Percentiles rank a stretch among this genome's conserved stretches.
phyloP scores from a whole-genome alignment of 2,329 filamentous ascomycete genomes.

The Talaromyces albobiverticillius region DNA sequence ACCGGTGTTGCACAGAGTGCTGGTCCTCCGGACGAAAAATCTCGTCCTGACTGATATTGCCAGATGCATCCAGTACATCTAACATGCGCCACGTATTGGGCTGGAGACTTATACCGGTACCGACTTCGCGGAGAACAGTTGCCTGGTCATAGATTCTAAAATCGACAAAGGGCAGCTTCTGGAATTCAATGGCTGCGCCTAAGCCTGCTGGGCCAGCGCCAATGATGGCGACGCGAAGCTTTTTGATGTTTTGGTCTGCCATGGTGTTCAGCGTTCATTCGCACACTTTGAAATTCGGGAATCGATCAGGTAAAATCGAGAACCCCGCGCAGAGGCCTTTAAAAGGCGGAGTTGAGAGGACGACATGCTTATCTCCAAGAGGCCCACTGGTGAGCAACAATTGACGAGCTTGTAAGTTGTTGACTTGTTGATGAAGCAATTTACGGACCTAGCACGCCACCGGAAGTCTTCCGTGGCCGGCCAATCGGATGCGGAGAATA shows the following conservation, averaged over 20 bases:
- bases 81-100: conserved; percentile 14
- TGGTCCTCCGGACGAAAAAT: neutral
- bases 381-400: no score
- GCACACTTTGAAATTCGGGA: no score
- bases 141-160: conserved; percentile 9
- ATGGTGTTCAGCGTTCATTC: neutral
- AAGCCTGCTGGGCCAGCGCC: conserved; percentile 7
- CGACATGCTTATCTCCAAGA: conserved; percentile 3
- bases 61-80: conserved; percentile 9
- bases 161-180: conserved; percentile 6
- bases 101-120: conserved; percentile 15
- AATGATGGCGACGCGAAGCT: conserved; percentile 7
- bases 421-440: conserved; percentile 7
- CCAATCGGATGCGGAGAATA: neutral
- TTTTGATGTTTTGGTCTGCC: neutral
- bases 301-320: no score
- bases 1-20: conserved; percentile 8
- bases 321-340: neutral
- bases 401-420: neutral
- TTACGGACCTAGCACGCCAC: neutral
- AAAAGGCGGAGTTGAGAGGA: neutral
- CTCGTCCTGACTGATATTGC: conserved; percentile 7
- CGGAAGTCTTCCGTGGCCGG: conserved; percentile 6
- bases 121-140: conserved; percentile 11
- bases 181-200: conserved; percentile 4